Evolutionary conservation across 441 rosid genomes (phyloP), one percentile per base, ranked within the genome.

Genomic region (Corymbia citriodora): DNA sequence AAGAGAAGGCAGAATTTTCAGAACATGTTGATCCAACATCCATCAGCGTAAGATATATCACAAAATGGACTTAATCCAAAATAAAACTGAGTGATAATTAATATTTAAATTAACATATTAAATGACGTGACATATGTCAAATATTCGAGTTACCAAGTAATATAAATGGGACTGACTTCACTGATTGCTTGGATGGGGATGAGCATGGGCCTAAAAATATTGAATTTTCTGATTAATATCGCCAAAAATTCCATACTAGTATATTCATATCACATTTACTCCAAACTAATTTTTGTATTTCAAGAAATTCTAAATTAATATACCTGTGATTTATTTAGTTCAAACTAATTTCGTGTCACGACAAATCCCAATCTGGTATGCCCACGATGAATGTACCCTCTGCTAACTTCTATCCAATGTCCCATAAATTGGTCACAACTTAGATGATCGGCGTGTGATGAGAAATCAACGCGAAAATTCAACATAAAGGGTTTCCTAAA

Each of bases 291-390:
- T 63, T 29, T 29, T 29, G 18, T 63, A 0, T 14, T 7, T 2
- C 18, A 29, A 63, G 29, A 63, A 29, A 29, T 63, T 29, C 14
- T 13, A 29, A 63, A 63, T 63, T 63, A 33, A 63, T 29, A 13
- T 13, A 63, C 8, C 7, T 15, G 9, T 63, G 33, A 3, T 16
- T 29, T 4, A 63, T 63, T 29, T 29, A 63, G 33, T 29, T 2
- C 4, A 27, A 63, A 63, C 70, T 12, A 63, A 63, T 29, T 63
- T 13, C 18, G 29, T 63, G 0, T 14, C n/a, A 29, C 3, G 9
- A 63, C 29, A 63, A 63, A 14, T 3, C 2, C 0, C 5, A 29
- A 63, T 29, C 7, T 2, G 1, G 0, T 29, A 63, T 0, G 29
- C 5, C 7, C 15, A 9, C 29, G 18, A 7, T 29, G 29, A 63